A percentile compares a stretch with the other conserved stretches of the same genome.
phyloP scores from a whole-genome alignment of 116 monocot species.

The Papilionanthe hybrid region DNA sequence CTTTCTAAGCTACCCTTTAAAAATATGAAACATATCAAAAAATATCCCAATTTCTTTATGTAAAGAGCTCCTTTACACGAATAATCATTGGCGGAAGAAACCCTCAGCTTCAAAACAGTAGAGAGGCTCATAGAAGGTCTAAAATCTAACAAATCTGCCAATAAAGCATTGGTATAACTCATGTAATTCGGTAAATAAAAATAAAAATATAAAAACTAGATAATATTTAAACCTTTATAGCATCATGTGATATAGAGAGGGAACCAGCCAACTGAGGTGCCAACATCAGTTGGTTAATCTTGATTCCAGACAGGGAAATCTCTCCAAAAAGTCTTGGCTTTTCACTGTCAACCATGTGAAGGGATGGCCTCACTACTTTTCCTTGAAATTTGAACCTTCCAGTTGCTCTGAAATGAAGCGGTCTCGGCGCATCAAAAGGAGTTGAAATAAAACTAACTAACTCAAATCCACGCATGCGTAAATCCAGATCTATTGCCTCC shows the following conservation, averaged over 20 bases:
- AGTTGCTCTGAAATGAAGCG: slow-evolving; percentile 86
- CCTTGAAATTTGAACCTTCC: slow-evolving; percentile 89
- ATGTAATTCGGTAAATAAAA: not conserved
- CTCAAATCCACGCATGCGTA: slow-evolving; percentile 92
- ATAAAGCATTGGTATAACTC: not conserved
- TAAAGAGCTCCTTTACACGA: not conserved
- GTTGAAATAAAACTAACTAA: slow-evolving; percentile 67
- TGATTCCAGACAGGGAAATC: slow-evolving; percentile 81
- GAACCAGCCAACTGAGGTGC: slow-evolving; percentile 88
- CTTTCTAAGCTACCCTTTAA: not conserved
- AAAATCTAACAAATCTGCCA: not conserved
- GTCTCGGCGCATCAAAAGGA: slow-evolving; percentile 76
- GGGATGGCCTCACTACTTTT: slow-evolving; percentile 47
- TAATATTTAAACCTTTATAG: slow-evolving; percentile 56
- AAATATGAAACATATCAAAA: not conserved
- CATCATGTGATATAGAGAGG: slow-evolving; percentile 57
- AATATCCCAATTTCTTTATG: not conserved
- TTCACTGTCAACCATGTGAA: slow-evolving; percentile 19
- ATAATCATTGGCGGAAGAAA: not conserved
- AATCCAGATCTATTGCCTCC: slow-evolving; percentile 87
- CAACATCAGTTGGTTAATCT: slow-evolving; percentile 86
- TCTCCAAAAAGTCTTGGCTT: slow-evolving; percentile 68
- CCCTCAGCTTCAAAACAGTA: not conserved
- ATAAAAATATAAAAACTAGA: not conserved
- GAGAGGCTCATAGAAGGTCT: not conserved